Evolutionary conservation across 2,329 filamentous ascomycete species (phyloP), one percentile per base, ranked within the genome.

Genomic region (Mollisia scopiformis): DNA sequence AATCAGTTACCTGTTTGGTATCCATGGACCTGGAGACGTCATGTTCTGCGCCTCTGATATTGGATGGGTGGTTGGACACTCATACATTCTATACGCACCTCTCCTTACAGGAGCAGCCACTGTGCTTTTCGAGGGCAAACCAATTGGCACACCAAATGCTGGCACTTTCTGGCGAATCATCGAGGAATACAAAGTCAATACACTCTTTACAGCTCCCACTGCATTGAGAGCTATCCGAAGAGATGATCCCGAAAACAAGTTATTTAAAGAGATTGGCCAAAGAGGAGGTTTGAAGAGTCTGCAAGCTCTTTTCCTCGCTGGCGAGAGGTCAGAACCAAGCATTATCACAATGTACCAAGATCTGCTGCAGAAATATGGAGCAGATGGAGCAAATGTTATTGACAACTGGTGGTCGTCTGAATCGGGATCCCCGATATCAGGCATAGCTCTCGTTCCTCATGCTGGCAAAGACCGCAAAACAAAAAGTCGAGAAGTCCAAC

Each of bases 51-150:
- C 90, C 1, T 92, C 88, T 14, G 93, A 98, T 71, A 94, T 97
- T 59, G 94, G 93, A 31, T 97, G 93, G 94, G 92, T 93, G 0
- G 91, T 95, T 0, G 91, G 91, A 2, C 87, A 93, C 72, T 90
- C 87, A 6, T 97, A 95, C 73, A 97, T 97, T 64, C 80, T 97
- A 13, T 97, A 97, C 72, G 93, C 87, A 3, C 93, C 93, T 13
- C 84, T 98, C 6, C 84, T 97, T 1, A 86, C 89, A 0, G 93
- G 93, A 5, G 93, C 93, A 1, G 88, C 93, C 1, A 96, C 92
- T 0, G 85, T 97, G 1, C 80, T 97, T 0, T 97, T 93, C 74
- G 93, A 97, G 77, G 94, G 93, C n/a, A 97, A 97, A 68, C 93
- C 93, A 0, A 82, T 97, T 13, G 93, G 93, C 4, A 97, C 93